Evolutionary conservation across 2,329 filamentous ascomycete genomes (phyloP).

Genomic region (Xylariales sp.): DNA sequence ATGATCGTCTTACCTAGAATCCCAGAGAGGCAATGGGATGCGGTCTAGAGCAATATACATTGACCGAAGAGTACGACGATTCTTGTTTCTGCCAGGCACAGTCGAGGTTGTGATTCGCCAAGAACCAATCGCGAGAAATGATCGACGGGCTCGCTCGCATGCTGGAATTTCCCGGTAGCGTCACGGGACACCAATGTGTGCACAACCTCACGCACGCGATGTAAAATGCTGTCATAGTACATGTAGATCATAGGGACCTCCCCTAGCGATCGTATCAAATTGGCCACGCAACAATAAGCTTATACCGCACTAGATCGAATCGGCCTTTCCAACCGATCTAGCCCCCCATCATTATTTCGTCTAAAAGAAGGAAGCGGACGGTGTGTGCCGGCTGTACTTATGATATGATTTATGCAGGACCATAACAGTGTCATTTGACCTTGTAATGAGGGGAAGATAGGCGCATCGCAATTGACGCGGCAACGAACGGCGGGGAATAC

Average conservation of each 20-base stretch:
- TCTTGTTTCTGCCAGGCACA: slow-evolving; percentile 16
- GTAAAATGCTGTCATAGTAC: slow-evolving; percentile 23
- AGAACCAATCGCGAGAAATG: slow-evolving; percentile 19
- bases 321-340: slow-evolving; percentile 8
- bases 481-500: slow-evolving; percentile 19
- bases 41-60: background rate
- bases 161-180: background rate
- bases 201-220: slow-evolving; percentile 8
- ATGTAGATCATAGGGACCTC: slow-evolving; percentile 2
- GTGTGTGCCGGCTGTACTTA: background rate
- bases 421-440: slow-evolving; percentile 28
- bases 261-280: slow-evolving; percentile 9
- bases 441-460: slow-evolving; percentile 28
- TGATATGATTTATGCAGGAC: slow-evolving; percentile 11
- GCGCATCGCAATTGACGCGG: slow-evolving; percentile 7
- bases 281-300: background rate
- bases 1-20: background rate
- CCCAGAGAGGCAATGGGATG: background rate
- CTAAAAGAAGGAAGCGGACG: background rate
- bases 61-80: background rate
- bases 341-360: background rate
- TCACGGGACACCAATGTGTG: slow-evolving; percentile 17
- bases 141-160: slow-evolving; percentile 28
- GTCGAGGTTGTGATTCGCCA: slow-evolving; percentile 7
- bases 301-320: background rate